These are phyloP conservation scores for Sesbania bispinosa DNA, from an alignment of 306 rosid species.

Conservation along the genomic window DNA sequence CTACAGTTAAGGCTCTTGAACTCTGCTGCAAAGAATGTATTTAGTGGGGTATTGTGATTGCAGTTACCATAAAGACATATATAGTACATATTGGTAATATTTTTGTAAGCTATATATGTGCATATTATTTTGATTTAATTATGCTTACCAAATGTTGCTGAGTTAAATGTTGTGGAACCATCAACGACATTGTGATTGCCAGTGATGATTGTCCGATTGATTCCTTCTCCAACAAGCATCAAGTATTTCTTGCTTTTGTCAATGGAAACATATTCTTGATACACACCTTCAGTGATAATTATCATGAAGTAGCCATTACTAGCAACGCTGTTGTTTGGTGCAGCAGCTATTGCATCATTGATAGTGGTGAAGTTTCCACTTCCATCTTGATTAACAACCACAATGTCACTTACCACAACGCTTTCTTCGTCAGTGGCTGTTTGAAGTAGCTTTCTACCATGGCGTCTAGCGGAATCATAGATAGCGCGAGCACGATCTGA, in stretches of 20 bases:
- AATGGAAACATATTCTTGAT: conserved; percentile 68
- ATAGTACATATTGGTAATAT: background rate
- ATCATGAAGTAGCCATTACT: conserved; percentile 57
- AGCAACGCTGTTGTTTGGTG: conserved; percentile 55
- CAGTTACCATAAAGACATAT: background rate
- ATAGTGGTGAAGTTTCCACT: conserved; percentile 64
- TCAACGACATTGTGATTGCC: conserved; percentile 67
- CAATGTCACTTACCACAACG: conserved; percentile 48
- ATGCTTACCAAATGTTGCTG: conserved; percentile 69
- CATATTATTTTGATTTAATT: background rate
- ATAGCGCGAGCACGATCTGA: conserved; percentile 31
- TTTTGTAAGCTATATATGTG: background rate
- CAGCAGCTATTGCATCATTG: conserved; percentile 58
- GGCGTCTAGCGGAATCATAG: conserved; percentile 43
- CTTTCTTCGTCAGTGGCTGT: background rate
- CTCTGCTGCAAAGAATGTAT: no score
- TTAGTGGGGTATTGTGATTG: no score
- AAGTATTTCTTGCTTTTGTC: conserved; percentile 56
- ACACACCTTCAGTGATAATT: conserved; percentile 52
- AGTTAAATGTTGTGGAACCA: conserved; percentile 72
- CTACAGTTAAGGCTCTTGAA: no score
- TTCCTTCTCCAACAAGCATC: conserved; percentile 81
- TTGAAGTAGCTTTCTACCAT: conserved; percentile 49
- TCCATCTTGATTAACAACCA: conserved; percentile 63
- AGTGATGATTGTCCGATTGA: conserved; percentile 61